phyloP scores from a whole-genome alignment of 176 grass and related monocot species.

The Puccinellia tenuiflora region DNA sequence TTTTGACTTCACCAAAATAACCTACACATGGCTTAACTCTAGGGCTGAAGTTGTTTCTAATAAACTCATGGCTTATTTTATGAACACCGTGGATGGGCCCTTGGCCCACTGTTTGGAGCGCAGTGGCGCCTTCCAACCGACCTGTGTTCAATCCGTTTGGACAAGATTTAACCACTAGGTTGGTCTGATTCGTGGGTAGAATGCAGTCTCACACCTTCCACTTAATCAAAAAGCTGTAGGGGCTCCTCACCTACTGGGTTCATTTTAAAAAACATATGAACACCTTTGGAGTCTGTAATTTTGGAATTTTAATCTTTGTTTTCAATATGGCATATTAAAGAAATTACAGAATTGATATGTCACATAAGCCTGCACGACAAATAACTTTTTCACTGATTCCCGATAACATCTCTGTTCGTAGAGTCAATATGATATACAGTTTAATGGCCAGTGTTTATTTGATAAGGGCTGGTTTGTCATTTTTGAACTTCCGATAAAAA shows the following conservation, averaged over 20 bases:
- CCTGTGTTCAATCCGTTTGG: neutral
- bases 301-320: neutral
- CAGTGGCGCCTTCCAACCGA: neutral
- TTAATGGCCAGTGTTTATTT: neutral
- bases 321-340: neutral
- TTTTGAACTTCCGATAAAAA: neutral
- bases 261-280: neutral
- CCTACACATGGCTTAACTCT: neutral
- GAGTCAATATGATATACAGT: neutral
- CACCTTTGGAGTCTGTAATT: neutral
- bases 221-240: neutral
- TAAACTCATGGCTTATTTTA: neutral
- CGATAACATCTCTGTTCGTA: neutral
- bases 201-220: neutral
- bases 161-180: neutral
- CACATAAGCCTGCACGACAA: neutral
- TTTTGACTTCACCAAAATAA: neutral
- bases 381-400: slow-evolving; percentile 2
- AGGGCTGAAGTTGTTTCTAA: slow-evolving; percentile 8
- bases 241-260: neutral
- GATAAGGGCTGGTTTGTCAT: neutral
- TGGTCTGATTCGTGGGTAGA: neutral
- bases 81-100: neutral
- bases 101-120: neutral
- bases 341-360: neutral